Evolutionary conservation across 2,329 filamentous ascomycete genomes (phyloP).

Genomic region (Albifimbria verrucaria): DNA sequence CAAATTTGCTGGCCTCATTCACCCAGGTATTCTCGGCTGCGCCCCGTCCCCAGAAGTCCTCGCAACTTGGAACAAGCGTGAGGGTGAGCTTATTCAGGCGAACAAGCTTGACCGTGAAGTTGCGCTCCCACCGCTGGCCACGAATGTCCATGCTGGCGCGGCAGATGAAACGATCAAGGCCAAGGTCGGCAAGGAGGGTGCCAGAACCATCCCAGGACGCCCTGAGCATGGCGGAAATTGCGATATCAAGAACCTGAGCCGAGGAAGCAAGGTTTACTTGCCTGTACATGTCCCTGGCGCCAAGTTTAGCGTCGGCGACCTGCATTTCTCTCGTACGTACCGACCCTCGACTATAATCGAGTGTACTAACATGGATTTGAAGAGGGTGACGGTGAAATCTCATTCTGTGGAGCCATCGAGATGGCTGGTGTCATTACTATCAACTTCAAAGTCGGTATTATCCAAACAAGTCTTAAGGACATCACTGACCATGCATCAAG

Average conservation of each 20-base stretch:
- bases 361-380: neutral
- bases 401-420: slow-evolving; percentile 86
- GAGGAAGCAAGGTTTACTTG: slow-evolving; percentile 79
- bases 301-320: slow-evolving; percentile 85
- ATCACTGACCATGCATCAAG: neutral
- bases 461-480: no score
- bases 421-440: slow-evolving; percentile 91
- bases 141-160: slow-evolving; percentile 70
- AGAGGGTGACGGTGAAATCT: slow-evolving; percentile 88
- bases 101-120: slow-evolving; percentile 67
- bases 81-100: slow-evolving; percentile 72
- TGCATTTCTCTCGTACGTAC: slow-evolving; percentile 68
- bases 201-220: slow-evolving; percentile 78
- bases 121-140: slow-evolving; percentile 70
- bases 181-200: slow-evolving; percentile 73
- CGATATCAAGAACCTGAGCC: slow-evolving; percentile 82
- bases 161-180: slow-evolving; percentile 56
- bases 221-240: slow-evolving; percentile 90
- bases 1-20: slow-evolving; percentile 83
- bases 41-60: slow-evolving; percentile 78
- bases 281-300: slow-evolving; percentile 84
- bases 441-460: slow-evolving; percentile 67
- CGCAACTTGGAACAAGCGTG: slow-evolving; percentile 78
- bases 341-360: neutral
- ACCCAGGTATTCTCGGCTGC: slow-evolving; percentile 87